Conservation (phyloP, 2,329 filamentous ascomycete species). For the Furcasterigmium furcatum region DNA sequence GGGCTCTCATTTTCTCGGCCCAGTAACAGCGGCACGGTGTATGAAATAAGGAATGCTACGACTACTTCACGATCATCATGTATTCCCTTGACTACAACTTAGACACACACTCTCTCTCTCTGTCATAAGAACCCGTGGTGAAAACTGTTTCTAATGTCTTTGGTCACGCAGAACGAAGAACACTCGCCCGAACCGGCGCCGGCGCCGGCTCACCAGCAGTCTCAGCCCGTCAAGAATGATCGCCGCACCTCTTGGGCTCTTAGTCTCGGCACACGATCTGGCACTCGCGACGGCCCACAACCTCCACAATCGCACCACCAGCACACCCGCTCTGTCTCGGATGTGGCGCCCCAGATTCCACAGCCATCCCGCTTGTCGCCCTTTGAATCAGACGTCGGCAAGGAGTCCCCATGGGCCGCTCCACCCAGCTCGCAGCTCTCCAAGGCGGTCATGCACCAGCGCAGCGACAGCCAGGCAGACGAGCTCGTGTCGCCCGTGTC, state of each 20-base stretch:
- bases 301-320: slow-evolving; percentile 8
- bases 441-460: slow-evolving; percentile 8
- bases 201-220: slow-evolving; percentile 10
- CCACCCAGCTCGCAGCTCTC: slow-evolving; percentile 10
- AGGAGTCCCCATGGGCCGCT: slow-evolving; percentile 13
- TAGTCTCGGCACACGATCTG: slow-evolving; percentile 28
- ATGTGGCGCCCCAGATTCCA: slow-evolving; percentile 14
- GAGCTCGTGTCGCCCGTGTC: slow-evolving; percentile 28
- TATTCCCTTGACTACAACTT: slow-evolving; percentile 12
- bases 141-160: slow-evolving; percentile 16
- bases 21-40: slow-evolving; percentile 19
- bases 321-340: slow-evolving; percentile 3
- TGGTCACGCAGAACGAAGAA: slow-evolving; percentile 30
- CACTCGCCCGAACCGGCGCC: not conserved
- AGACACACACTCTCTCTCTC: slow-evolving; percentile 2
- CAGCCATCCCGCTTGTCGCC: slow-evolving; percentile 16
- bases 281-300: slow-evolving; percentile 13
- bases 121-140: slow-evolving; percentile 9
- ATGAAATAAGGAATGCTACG: slow-evolving; percentile 40
- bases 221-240: slow-evolving; percentile 26
- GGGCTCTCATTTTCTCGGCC: slow-evolving; percentile 4
- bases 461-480: slow-evolving; percentile 14
- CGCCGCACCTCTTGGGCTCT: slow-evolving; percentile 43
- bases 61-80: slow-evolving; percentile 22
- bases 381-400: slow-evolving; percentile 11